Conservation (phyloP, 805 yeast genomes). For the Candida piceae region DNA sequence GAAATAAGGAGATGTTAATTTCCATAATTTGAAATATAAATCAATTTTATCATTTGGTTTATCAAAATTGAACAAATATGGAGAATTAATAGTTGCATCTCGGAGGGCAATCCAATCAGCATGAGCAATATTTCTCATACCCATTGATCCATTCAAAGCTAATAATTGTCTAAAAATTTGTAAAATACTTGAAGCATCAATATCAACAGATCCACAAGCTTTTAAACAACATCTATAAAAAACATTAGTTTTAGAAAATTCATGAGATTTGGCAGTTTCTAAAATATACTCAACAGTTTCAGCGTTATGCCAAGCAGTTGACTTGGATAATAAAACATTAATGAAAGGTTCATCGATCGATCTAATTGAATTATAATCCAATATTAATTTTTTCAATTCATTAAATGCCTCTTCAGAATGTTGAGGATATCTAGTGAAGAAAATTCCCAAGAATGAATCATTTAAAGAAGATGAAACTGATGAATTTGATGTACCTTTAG, state of each 20-base stretch:
- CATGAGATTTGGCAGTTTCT: slow-evolving; percentile 51
- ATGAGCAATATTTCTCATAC: slow-evolving; percentile 62
- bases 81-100: slow-evolving; percentile 62
- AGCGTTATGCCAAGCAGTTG: slow-evolving; percentile 62
- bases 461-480: slow-evolving; percentile 71
- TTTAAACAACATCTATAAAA: slow-evolving; percentile 69
- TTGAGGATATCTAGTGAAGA: slow-evolving; percentile 54
- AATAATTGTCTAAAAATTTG: slow-evolving; percentile 28
- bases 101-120: slow-evolving; percentile 84
- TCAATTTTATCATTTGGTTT: slow-evolving; percentile 41
- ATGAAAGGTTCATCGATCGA: slow-evolving; percentile 75
- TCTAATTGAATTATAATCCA: slow-evolving; percentile 50
- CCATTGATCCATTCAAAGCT: slow-evolving; percentile 44
- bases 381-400: slow-evolving; percentile 52
- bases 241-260: slow-evolving; percentile 59
- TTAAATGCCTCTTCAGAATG: slow-evolving; percentile 50
- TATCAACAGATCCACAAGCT: slow-evolving; percentile 61
- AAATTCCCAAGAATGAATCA: slow-evolving; percentile 61
- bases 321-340: slow-evolving; percentile 66
- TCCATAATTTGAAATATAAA: slow-evolving; percentile 51
- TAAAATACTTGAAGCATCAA: slow-evolving; percentile 49
- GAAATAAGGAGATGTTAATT: slow-evolving; percentile 43
- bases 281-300: slow-evolving; percentile 60
- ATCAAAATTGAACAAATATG: slow-evolving; percentile 25
- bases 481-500: slow-evolving; percentile 46